Evolutionary conservation across 768 basidiomycete species (phyloP).

Genomic region (Phylloporus rhodoxanthus): DNA sequence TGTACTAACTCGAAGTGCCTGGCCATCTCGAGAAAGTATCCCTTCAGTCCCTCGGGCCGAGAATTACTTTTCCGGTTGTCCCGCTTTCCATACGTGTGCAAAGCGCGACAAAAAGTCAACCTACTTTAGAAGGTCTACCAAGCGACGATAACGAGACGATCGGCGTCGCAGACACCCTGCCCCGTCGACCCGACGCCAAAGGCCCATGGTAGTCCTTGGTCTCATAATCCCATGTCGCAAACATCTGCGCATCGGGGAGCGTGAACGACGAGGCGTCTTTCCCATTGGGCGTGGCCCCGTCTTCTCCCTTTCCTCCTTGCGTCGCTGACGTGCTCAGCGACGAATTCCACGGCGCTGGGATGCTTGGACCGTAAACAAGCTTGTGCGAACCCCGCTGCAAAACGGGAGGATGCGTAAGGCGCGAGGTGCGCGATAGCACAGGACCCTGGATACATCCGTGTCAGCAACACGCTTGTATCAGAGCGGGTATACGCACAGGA

Average conservation of each 20-base stretch:
- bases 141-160: constrained; percentile 19
- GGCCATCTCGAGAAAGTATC: no score
- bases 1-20: no score
- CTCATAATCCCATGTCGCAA: constrained; percentile 48
- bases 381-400: constrained; percentile 44
- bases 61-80: no score
- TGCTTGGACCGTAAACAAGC: constrained; percentile 36
- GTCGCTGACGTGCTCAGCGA: constrained; percentile 14
- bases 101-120: constrained; percentile 5
- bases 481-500: constrained; percentile 43
- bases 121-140: constrained; percentile 20
- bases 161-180: constrained; percentile 14
- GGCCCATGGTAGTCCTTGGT: constrained; percentile 38
- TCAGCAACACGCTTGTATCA: neutral
- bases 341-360: constrained; percentile 43
- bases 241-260: constrained; percentile 44
- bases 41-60: no score
- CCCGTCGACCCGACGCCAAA: constrained; percentile 27
- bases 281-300: constrained; percentile 14
- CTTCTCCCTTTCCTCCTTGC: constrained; percentile 23
- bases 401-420: constrained; percentile 60
- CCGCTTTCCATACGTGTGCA: no score
- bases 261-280: constrained; percentile 28
- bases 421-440: constrained; percentile 53
- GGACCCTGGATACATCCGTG: constrained; percentile 37